Base-by-base conservation (phyloP, 2,329 filamentous ascomycete genomes). In the Cercospora zeae-maydis region DNA sequence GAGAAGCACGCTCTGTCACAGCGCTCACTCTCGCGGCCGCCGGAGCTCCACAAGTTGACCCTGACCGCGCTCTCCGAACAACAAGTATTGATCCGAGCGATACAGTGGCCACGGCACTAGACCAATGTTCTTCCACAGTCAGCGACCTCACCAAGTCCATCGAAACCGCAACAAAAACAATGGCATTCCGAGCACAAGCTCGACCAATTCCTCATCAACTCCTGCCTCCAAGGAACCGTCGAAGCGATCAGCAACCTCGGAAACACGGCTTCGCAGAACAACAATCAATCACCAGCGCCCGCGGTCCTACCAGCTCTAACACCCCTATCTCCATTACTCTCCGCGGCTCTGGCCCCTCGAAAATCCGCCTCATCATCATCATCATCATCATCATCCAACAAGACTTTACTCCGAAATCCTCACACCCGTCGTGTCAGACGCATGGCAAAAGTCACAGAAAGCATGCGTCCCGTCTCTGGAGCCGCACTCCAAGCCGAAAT, bases 111-210 rank as follows among this genome's bases (percentile, higher is more conserved):
- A 14, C 6, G 1, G 16, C 45, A 11, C 37, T 64, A 10, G 21
- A 51, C 3, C 16, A 8, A 2, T 64, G 62, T 52, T 42, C 62
- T 4, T 47, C 13, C 19, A 53, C 57, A 33, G 62, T 64, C 7
- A 33, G 33, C 21, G 47, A 53, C 24, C 45, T 64, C 14, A 47
- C 62, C 2, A 30, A 24, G 2, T 57, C 42, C 6, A 64, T 64
- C 27, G 52, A 64, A 11, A 34, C 16, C 2, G 58, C 62, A 13
- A 60, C 58, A 8, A 45, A n/a, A 58, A 39, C 53, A 31, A n/a
- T 64, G 62, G 62, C 24, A 61, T 3, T 19, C 34, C 1, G n/a
- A 49, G 10, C 52, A 42, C 11, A 16, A 53, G n/a, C 24, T 64
- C 8, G 52, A 64, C 4, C 34, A 61, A 16, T 27, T 21, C 2